phyloP scores from a whole-genome alignment of 2,329 filamentous ascomycete species.

The Coniochaeta ligniaria region DNA sequence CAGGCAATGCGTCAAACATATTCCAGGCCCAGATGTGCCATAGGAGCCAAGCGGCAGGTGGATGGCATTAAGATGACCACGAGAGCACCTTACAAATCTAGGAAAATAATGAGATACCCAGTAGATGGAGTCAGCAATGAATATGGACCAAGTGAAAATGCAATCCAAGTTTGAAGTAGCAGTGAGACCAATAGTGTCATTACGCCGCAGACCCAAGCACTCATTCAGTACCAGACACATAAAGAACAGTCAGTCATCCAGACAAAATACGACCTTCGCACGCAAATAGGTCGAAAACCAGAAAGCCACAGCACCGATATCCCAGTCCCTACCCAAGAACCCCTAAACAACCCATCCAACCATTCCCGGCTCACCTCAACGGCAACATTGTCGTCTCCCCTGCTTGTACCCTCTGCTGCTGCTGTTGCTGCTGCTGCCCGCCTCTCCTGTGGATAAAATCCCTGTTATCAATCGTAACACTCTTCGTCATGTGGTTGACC shows the following conservation, averaged over 20 bases:
- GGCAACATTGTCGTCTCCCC: background rate
- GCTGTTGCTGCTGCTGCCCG: slow-evolving; percentile 17
- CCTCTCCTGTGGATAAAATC: slow-evolving; percentile 56
- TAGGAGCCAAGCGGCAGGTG: too few species aligned
- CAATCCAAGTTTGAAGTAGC: too few species aligned
- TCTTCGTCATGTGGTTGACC: slow-evolving; percentile 98
- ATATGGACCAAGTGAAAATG: too few species aligned
- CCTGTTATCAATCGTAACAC: slow-evolving; percentile 78
- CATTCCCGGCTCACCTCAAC: background rate
- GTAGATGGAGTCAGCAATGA: background rate
- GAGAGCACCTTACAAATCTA: background rate
- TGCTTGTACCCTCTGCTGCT: background rate
- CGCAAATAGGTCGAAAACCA: background rate
- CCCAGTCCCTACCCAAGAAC: background rate
- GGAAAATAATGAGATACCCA: background rate
- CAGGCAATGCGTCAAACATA: too few species aligned
- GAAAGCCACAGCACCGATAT: background rate
- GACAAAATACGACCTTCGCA: background rate
- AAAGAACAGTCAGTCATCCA: background rate
- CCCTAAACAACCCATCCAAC: background rate
- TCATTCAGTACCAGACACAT: background rate
- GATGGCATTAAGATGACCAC: too few species aligned
- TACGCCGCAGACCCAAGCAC: background rate
- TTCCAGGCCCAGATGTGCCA: too few species aligned
- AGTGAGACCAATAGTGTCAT: too few species aligned